Conservation (phyloP, 2,329 filamentous ascomycete species). For the Aspergillus latus region DNA sequence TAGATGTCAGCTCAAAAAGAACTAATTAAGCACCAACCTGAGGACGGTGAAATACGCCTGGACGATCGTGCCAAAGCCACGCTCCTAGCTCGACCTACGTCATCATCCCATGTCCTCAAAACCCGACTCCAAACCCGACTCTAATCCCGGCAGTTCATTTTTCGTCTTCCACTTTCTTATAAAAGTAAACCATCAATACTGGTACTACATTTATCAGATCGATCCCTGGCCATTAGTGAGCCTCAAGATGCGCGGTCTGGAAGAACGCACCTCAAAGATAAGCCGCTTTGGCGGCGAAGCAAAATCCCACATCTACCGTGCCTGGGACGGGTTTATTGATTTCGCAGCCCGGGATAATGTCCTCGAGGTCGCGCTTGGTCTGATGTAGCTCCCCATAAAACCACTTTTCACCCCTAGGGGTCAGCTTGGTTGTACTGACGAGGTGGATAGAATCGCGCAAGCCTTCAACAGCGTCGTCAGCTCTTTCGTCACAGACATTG, state of each 20-base stretch:
- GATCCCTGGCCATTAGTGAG: no score
- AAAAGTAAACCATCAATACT: no score
- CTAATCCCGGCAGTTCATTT: no score
- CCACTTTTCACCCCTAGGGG: neutral
- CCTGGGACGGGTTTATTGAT: slow-evolving; percentile 66
- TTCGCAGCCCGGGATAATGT: slow-evolving; percentile 75
- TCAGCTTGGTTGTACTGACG: neutral
- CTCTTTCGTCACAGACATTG: slow-evolving; percentile 68
- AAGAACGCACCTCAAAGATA: slow-evolving; percentile 18
- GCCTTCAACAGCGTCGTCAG: slow-evolving; percentile 71
- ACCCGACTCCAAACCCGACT: no score
- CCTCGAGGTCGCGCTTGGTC: slow-evolving; percentile 70
- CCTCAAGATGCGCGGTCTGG: slow-evolving; percentile 29
- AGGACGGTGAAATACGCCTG: no score
- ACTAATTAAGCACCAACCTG: no score
- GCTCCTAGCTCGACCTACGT: no score
- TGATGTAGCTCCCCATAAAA: slow-evolving; percentile 58
- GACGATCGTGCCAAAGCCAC: no score
- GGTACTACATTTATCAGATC: no score
- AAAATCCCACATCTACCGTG: slow-evolving; percentile 48
- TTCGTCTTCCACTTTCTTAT: no score
- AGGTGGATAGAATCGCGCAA: slow-evolving; percentile 53
- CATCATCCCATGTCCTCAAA: no score
- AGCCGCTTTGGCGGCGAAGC: slow-evolving; percentile 40
- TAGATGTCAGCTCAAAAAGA: no score